Percentiles rank a stretch among this genome's conserved stretches.
phyloP scores from a whole-genome alignment of 352 stramenopile species.

The Blastocystis sp. region DNA sequence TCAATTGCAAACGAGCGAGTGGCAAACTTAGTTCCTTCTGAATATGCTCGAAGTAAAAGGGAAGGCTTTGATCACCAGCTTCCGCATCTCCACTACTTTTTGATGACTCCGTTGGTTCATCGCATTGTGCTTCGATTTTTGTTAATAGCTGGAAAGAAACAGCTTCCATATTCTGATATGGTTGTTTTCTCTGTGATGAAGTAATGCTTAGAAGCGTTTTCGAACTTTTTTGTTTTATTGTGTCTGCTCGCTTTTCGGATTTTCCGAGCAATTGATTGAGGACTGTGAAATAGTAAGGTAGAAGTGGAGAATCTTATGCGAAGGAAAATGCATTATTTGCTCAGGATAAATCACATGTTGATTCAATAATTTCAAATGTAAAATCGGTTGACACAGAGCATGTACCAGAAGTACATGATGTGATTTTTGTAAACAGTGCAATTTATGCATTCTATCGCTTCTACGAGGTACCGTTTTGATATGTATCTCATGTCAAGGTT shows the following conservation, averaged over 20 bases:
- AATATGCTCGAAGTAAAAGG: neutral
- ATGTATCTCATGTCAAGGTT: neutral
- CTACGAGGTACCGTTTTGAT: neutral
- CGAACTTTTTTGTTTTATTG: neutral
- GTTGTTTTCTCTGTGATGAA: neutral
- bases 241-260: neutral
- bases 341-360: neutral
- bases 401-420: neutral
- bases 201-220: neutral
- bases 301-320: neutral
- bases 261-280: neutral
- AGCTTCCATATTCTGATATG: constrained; percentile 13
- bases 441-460: constrained; percentile 31
- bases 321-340: neutral
- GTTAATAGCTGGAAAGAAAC: neutral
- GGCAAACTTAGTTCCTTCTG: neutral
- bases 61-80: neutral
- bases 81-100: neutral
- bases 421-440: neutral
- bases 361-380: neutral
- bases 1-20: neutral
- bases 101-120: neutral
- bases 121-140: neutral
- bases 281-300: neutral
- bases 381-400: neutral